Conservation (phyloP, 306 rosid genomes). For the Cucurbita maxima region DNA sequence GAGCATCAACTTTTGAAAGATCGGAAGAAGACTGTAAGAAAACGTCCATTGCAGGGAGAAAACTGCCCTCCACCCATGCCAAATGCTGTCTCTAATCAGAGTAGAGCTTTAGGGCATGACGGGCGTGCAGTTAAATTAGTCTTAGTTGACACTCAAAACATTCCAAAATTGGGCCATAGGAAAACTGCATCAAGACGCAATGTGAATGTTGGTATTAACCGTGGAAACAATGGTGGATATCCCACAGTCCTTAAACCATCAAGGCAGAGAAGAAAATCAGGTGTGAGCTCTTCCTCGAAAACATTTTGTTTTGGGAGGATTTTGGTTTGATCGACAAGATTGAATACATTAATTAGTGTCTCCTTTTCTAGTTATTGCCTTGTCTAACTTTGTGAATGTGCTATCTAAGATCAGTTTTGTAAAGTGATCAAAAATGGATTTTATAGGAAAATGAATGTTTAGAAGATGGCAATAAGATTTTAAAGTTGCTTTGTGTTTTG, state of each 20-base stretch:
- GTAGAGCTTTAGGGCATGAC: slow-evolving; percentile 52
- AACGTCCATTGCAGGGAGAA: slow-evolving; percentile 56
- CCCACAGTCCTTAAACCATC: slow-evolving; percentile 53
- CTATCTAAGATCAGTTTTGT: not conserved
- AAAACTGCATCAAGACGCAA: slow-evolving; percentile 63
- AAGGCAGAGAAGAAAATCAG: slow-evolving; percentile 76
- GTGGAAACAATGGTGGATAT: slow-evolving; percentile 60
- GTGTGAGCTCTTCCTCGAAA: slow-evolving; percentile 14
- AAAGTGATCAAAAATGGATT: not conserved
- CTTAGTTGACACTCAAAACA: slow-evolving; percentile 78
- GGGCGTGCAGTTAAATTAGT: slow-evolving; percentile 54
- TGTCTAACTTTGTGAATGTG: not conserved
- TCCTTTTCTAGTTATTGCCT: not conserved
- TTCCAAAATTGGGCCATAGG: slow-evolving; percentile 70
- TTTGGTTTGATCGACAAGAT: not conserved
- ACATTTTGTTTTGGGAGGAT: not conserved
- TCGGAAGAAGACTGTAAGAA: slow-evolving; percentile 70
- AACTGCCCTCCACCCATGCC: slow-evolving; percentile 38
- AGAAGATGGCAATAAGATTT: not conserved
- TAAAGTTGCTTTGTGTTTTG: not conserved
- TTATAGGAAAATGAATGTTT: too few relatives aligned
- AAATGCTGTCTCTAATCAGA: slow-evolving; percentile 42
- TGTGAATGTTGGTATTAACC: slow-evolving; percentile 51
- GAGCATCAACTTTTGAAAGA: slow-evolving; percentile 96
- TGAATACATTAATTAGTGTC: not conserved